Evolutionary conservation across 495 filamentous ascomycete genomes (phyloP), one percentile per base, ranked within the genome.

Genomic region (Penicillium salamii): DNA sequence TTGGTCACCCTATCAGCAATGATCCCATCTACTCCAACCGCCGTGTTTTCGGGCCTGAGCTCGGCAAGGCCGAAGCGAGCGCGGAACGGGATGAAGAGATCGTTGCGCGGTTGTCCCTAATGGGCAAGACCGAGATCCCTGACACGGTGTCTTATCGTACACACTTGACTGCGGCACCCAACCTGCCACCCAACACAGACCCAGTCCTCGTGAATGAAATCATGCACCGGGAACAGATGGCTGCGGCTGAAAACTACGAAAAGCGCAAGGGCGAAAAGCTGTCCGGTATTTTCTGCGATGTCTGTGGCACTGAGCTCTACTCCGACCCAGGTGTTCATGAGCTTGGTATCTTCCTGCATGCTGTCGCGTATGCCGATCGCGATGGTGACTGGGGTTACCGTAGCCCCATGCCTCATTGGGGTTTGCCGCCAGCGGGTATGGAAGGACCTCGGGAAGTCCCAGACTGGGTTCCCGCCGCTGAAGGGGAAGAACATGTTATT

Each of bases 11-110:
- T 2, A 97, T 98, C 58, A 81, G 86, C 41, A 97, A 97, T 63
- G 93, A 98, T 62, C 93, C 93, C 3, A 98, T 98, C 52, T 98
- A 98, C 66, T 90, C 87, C 57, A 97, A 97, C 59, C 85, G 88
- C 49, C 81, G 81, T 39, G 93, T 97, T 15, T 98, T 95, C 76
- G 95, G 95, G 2, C 74, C 83, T 1, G 77, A 81, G 1, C 79
- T 98, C 1, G 93, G 87, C 6, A 78, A 78, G 41, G 80, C 85
- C 42, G 88, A 91, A 50, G 78, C 75, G 6, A 67, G 74, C 3
- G 77, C 79, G 3, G 85, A 89, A 31, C 82, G 80, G 14, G 93
- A 98, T 65, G 88, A 89, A 23, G 89, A 93, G 60, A 86, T 98
- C 50, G 91, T 97, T 56, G 82, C 87, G 14, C 81, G 89, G 3